Conservation (phyloP, 2,329 filamentous ascomycete genomes). For the Coniochaeta sp. region DNA sequence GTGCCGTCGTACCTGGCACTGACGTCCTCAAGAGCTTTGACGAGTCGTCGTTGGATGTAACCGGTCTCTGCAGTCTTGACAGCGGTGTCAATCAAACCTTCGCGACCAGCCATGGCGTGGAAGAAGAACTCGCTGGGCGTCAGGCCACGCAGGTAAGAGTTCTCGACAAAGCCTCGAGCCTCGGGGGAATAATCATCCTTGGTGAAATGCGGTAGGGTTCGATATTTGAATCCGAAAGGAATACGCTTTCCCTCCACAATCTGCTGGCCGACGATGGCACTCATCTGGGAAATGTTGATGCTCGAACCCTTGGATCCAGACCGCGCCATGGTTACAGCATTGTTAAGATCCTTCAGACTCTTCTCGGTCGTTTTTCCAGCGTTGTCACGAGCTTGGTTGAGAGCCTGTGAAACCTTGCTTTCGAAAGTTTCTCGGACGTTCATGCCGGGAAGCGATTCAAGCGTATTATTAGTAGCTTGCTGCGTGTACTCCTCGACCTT, state of each 20-base stretch:
- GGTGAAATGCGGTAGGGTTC: conserved; percentile 93
- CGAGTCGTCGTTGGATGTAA: conserved; percentile 96
- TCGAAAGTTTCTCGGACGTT: conserved; percentile 98
- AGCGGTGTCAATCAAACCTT: conserved; percentile 98
- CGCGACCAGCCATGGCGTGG: conserved; percentile 99
- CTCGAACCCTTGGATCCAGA: conserved; percentile 98
- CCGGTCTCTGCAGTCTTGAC: conserved; percentile 99
- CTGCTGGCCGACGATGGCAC: conserved; percentile 93
- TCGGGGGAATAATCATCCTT: conserved; percentile 99
- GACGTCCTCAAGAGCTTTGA: conserved; percentile 96
- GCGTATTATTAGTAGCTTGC: conserved; percentile 73
- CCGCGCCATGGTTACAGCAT: conserved; percentile 90
- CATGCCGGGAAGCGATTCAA: conserved; percentile 96
- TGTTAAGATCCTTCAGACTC: conserved; percentile 92
- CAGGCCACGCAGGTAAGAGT: conserved; percentile 92
- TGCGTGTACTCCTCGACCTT: conserved; percentile 70
- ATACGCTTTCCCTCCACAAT: conserved; percentile 98
- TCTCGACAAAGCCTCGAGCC: conserved; percentile 95
- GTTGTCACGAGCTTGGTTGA: conserved; percentile 74
- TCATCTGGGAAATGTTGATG: conserved; percentile 99
- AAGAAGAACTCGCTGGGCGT: conserved; percentile 98
- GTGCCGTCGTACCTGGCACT: conserved; percentile 98
- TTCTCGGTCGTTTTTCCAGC: conserved; percentile 89
- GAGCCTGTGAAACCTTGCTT: conserved; percentile 86
- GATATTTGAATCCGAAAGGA: conserved; percentile 98